Evolutionary conservation across 2,329 filamentous ascomycete species (phyloP), one percentile per base, ranked within the genome.

Genomic region (Sporothrix brasiliensis): DNA sequence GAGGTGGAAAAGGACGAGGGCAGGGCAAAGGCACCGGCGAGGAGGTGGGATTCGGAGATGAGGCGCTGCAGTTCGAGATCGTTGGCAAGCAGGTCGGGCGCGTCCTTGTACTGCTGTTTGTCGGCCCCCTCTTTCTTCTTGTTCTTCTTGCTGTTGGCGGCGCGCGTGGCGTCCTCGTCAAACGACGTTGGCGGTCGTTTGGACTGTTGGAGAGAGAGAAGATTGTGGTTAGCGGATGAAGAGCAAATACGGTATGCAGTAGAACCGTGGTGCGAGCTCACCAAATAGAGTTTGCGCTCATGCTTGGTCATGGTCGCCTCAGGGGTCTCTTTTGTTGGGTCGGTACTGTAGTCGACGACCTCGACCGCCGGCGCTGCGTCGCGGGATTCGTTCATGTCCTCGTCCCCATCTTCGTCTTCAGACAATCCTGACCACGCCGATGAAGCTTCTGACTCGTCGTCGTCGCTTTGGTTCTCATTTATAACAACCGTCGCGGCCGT

Each of bases 51-150:
- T 84, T 99, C 95, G 75, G 90, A 87, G 71, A 99, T 88, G 53
- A 99, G 88, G 61, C 93, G 90, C 79, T 97, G 94, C 16, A 99
- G 88, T 52, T 92, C 94, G 69, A 97, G 88, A 79, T 98, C 95
- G 79, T 97, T 94, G 78, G 94, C 93, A 21, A 98, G 85, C 73
- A 97, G 91, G 13, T 86, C 86, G 73, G 84, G 84, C 67, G 86
- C 85, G 77, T 90, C 87, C 76, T 91, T 70, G 27, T 86, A 86
- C 73, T 84, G 83, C 66, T 85, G 85, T 76, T 89, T 86, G 77
- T 90, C 87, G 76, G 79, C 70, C 74, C 76, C 70, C 16, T 44
- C 50, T 19, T 50, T 30, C 44, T 47, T 49, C 34, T 34, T 49
- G 54, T 78, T 63, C 72, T 77, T 27, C 73, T 74, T 70, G 68